Base-by-base conservation (phyloP, 2,329 filamentous ascomycete genomes). In the Pseudogymnoascus sp. region DNA sequence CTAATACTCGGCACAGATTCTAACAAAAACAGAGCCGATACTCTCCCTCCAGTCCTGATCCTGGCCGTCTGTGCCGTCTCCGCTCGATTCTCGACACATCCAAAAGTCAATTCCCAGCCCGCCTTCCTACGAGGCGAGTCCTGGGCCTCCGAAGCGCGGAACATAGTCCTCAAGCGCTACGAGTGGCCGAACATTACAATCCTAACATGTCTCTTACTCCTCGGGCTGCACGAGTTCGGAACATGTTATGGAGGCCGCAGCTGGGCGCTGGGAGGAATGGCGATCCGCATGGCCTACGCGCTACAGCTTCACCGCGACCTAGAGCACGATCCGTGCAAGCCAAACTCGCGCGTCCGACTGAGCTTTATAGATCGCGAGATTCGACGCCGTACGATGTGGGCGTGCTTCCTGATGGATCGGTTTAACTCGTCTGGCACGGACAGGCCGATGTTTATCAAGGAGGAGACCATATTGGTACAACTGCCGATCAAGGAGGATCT, bases 161-260 rank as follows among this genome's bases (percentile, higher is more conserved):
- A 91, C 37, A 97, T 97, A 64, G 87, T 94, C 20, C 83, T 90
- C 41, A 89, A 87, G 70, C 84, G 91, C 67, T 97, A 96, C 69
- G 94, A 97, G 70, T 90, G 91, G 76, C 93, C 94, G 1, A 97
- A 96, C 71, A 94, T 97, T 65, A 97, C 93, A 2, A 96, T 97
- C 41, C 75, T 99, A 50, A 97, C 92, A 4, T 94, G 93, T 54
- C 87, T 96, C 63, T 74, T 97, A 7, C 83, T 97, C 16, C 81
- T 97, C 14, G 92, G 91, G 2, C 79, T 99, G 37, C 93, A 99
- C 71, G 93, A 97, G 70, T 97, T 97, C 68, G 94, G 94, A 61
- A 97, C 93, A 11, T 97, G 94, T 70, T 93, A 97, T 72, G 94
- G 94, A 62, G 93, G 92, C 12, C 84, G 93, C 66, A 97, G 92